Conservation (phyloP, 805 yeast genomes). For the Kuraishia capsulata region DNA sequence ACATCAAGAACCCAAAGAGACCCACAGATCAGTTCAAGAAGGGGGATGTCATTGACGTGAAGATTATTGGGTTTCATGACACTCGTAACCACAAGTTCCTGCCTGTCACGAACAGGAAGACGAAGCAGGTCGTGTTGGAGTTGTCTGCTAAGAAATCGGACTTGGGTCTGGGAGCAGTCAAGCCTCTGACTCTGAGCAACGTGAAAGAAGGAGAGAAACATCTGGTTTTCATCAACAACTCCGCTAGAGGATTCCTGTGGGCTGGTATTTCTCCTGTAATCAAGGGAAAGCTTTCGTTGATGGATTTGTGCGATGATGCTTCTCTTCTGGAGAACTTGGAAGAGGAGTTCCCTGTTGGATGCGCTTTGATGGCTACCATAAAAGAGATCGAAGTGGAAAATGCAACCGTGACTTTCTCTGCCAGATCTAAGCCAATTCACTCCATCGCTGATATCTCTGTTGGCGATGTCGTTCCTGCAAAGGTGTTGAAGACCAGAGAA, state of each 20-base stretch:
- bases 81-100: constrained; percentile 56
- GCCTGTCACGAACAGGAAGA: constrained; percentile 52
- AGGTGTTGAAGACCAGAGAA: constrained; percentile 48
- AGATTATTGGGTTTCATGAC: constrained; percentile 72
- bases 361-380: constrained; percentile 54
- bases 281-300: constrained; percentile 55
- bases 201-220: constrained; percentile 40
- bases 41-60: constrained; percentile 51
- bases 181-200: constrained; percentile 28
- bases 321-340: constrained; percentile 38
- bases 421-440: constrained; percentile 32
- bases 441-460: constrained; percentile 40
- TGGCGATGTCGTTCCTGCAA: constrained; percentile 52
- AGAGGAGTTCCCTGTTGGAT: constrained; percentile 60
- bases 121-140: constrained; percentile 53
- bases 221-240: constrained; percentile 58
- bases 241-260: constrained; percentile 53
- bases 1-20: constrained; percentile 44
- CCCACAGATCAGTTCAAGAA: constrained; percentile 53
- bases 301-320: constrained; percentile 55
- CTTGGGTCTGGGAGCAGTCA: constrained; percentile 13
- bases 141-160: constrained; percentile 44
- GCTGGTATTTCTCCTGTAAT: constrained; percentile 60
- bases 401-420: constrained; percentile 37
- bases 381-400: constrained; percentile 43